A percentile compares a stretch with the other conserved stretches of the same genome.
Evolutionary conservation across 306 rosid species (phyloP).

Genomic region (Ormosia emarginata): DNA sequence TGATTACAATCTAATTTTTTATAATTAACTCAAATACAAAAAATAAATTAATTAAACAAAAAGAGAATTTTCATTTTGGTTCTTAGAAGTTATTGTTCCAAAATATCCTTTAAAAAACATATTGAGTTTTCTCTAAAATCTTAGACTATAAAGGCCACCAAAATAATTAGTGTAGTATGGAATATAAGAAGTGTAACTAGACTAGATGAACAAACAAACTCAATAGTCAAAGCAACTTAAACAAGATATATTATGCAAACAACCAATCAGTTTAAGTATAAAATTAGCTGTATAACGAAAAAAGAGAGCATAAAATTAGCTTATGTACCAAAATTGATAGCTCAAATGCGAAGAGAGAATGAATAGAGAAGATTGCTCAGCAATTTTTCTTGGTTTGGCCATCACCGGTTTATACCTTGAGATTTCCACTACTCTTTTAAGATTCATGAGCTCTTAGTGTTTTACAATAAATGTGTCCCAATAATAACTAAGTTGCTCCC

Average conservation of each 20-base stretch:
- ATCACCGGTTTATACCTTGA: background rate
- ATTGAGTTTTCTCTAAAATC: background rate
- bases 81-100: background rate
- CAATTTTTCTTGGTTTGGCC: background rate
- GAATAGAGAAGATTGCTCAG: background rate
- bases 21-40: background rate
- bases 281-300: background rate
- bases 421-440: background rate
- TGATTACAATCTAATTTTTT: background rate
- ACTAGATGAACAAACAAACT: background rate
- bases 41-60: background rate
- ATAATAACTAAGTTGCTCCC: no score
- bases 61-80: background rate
- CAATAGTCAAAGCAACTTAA: background rate
- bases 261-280: background rate
- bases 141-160: background rate
- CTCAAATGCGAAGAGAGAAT: background rate
- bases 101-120: background rate
- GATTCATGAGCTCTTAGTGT: background rate
- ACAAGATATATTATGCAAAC: background rate
- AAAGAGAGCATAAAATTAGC: background rate
- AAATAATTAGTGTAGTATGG: background rate
- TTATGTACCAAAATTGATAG: background rate
- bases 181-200: background rate
- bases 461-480: no score